Conservation (phyloP, 306 rosid genomes). For the Cyamopsis tetragonoloba region DNA sequence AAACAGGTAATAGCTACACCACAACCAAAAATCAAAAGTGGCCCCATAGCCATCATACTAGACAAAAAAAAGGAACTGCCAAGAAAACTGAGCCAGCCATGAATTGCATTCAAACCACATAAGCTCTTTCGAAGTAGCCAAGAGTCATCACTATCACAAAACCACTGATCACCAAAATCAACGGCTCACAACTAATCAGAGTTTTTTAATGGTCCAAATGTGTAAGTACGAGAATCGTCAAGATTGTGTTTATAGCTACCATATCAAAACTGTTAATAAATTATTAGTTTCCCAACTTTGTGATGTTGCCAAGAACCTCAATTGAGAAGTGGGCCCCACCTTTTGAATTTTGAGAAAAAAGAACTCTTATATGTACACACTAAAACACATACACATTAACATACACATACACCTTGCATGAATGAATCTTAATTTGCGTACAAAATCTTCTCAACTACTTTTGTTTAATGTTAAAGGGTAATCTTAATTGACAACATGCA, state of each 20-base stretch:
- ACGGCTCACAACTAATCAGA: constrained; percentile 8
- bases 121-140: constrained; percentile 27
- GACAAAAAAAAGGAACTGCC: background rate
- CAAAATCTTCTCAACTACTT: constrained; percentile 42
- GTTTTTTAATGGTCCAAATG: background rate
- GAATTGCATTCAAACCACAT: constrained; percentile 28
- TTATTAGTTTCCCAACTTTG: background rate
- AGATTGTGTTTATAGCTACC: constrained; percentile 20
- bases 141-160: constrained; percentile 32
- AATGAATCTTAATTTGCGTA: constrained; percentile 39
- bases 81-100: constrained; percentile 20
- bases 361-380: background rate
- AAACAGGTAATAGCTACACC: constrained; percentile 34
- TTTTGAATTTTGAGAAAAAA: constrained; percentile 2
- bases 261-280: background rate
- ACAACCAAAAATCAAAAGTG: constrained; percentile 29
- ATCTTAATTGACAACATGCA: constrained; percentile 27
- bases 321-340: constrained; percentile 45
- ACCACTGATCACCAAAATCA: constrained; percentile 19
- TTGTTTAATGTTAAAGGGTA: constrained; percentile 17
- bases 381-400: background rate
- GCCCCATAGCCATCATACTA: constrained; percentile 27
- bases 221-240: constrained; percentile 1
- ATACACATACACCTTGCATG: constrained; percentile 35
- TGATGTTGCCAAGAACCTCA: constrained; percentile 31